phyloP scores from a whole-genome alignment of 2,329 filamentous ascomycete species.

The Aspergillus fijiensis region DNA sequence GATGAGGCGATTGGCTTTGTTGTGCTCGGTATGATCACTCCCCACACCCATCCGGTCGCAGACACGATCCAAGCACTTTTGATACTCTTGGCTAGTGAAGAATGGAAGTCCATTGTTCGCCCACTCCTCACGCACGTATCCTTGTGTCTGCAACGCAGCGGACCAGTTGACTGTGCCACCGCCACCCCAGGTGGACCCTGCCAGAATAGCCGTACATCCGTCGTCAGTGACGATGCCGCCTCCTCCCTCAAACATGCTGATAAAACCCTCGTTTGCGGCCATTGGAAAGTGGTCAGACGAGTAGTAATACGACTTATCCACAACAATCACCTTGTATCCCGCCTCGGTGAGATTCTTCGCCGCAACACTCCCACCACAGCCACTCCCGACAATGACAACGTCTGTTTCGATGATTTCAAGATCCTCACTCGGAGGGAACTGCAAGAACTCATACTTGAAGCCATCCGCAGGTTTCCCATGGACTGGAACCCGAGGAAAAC shows the following conservation, averaged over 20 bases:
- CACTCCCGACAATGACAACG: conserved; percentile 81
- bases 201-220: conserved; percentile 59
- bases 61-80: conserved; percentile 75
- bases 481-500: conserved; percentile 55
- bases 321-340: conserved; percentile 72
- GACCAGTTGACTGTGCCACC: conserved; percentile 89
- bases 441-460: conserved; percentile 58
- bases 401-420: conserved; percentile 70
- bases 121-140: conserved; percentile 79
- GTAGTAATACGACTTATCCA: conserved; percentile 80
- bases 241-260: conserved; percentile 68
- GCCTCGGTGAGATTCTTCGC: conserved; percentile 79
- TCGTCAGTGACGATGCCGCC: conserved; percentile 60
- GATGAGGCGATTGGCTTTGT: conserved; percentile 68
- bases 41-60: conserved; percentile 76
- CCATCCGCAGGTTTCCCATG: conserved; percentile 53
- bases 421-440: conserved; percentile 53
- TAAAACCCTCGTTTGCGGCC: conserved; percentile 58
- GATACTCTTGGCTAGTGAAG: conserved; percentile 71
- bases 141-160: conserved; percentile 66
- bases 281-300: conserved; percentile 72
- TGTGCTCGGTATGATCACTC: conserved; percentile 66
- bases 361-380: conserved; percentile 78
- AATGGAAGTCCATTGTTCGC: conserved; percentile 66
- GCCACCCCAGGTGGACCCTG: conserved; percentile 76